These are phyloP conservation scores for Tylopilus balloui DNA, from an alignment of 768 basidiomycete species.

Conservation along the genomic window DNA sequence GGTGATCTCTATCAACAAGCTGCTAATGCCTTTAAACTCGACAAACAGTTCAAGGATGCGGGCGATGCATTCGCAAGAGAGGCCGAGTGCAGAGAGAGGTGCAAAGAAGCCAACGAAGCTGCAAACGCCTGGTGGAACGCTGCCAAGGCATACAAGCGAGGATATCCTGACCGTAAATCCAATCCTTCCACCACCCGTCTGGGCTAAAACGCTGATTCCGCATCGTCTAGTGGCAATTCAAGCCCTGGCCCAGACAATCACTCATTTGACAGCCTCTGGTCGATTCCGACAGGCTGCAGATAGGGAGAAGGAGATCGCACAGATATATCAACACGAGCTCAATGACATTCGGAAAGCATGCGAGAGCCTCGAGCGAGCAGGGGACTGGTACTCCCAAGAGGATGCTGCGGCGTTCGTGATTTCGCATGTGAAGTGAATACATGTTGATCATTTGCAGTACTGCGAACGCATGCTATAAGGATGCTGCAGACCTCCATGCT, in stretches of 20 bases:
- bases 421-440: not conserved
- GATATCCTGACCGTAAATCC: conserved; percentile 73
- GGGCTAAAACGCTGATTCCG: conserved; percentile 7
- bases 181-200: not conserved
- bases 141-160: conserved; percentile 91
- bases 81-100: conserved; percentile 89
- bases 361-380: conserved; percentile 87
- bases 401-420: conserved; percentile 86
- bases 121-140: conserved; percentile 99
- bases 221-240: conserved; percentile 73
- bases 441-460: conserved; percentile 51
- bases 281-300: conserved; percentile 98
- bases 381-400: conserved; percentile 97
- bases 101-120: conserved; percentile 88
- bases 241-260: conserved; percentile 80
- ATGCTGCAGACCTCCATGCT: conserved; percentile 92
- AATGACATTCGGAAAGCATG: conserved; percentile 81
- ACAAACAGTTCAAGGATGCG: conserved; percentile 86
- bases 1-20: conserved; percentile 94
- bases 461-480: conserved; percentile 93
- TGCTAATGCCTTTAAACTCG: conserved; percentile 88
- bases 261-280: conserved; percentile 75
- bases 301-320: conserved; percentile 94
- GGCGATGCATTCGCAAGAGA: conserved; percentile 92
- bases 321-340: conserved; percentile 83